Evolutionary conservation across 2,329 filamentous ascomycete genomes (phyloP).

Genomic region (Pseudogymnoascus sp.): DNA sequence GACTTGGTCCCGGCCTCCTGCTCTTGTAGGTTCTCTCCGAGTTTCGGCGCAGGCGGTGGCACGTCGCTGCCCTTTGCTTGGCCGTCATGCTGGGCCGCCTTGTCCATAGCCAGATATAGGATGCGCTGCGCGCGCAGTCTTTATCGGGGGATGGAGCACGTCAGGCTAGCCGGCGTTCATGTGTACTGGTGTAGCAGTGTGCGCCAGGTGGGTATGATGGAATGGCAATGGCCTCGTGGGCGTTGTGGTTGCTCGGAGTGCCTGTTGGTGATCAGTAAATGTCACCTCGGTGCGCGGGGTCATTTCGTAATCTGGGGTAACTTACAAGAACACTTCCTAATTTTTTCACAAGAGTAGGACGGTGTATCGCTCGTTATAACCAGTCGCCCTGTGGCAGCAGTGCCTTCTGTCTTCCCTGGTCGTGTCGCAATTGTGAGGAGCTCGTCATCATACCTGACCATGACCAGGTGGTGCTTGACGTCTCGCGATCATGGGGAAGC

Average conservation of each 20-base stretch:
- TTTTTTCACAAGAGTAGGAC: background rate
- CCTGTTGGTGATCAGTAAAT: background rate
- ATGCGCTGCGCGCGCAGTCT: slow-evolving; percentile 5
- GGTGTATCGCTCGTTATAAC: background rate
- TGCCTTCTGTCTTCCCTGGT: slow-evolving; percentile 5
- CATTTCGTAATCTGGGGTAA: slow-evolving; percentile 2
- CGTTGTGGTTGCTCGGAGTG: background rate
- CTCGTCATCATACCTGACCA: slow-evolving; percentile 7
- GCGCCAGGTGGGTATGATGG: background rate
- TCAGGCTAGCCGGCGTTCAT: background rate
- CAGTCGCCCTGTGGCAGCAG: slow-evolving; percentile 3
- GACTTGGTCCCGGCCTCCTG: slow-evolving; percentile 24
- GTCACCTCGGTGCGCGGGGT: slow-evolving; percentile 4
- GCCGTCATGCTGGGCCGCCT: slow-evolving; percentile 16
- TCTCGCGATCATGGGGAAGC: slow-evolving; percentile 6
- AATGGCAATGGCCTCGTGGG: background rate
- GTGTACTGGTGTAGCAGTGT: slow-evolving; percentile 5
- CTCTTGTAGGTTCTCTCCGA: background rate
- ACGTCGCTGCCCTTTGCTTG: slow-evolving; percentile 28
- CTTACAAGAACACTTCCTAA: background rate
- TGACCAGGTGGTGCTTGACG: slow-evolving; percentile 1
- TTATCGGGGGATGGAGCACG: background rate
- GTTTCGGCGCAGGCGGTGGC: background rate
- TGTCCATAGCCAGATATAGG: background rate
- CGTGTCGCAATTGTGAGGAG: slow-evolving; percentile 6